These are phyloP conservation scores for Cyberlindnera mississippiensis DNA, from an alignment of 805 yeast species.

Conservation along the genomic window DNA sequence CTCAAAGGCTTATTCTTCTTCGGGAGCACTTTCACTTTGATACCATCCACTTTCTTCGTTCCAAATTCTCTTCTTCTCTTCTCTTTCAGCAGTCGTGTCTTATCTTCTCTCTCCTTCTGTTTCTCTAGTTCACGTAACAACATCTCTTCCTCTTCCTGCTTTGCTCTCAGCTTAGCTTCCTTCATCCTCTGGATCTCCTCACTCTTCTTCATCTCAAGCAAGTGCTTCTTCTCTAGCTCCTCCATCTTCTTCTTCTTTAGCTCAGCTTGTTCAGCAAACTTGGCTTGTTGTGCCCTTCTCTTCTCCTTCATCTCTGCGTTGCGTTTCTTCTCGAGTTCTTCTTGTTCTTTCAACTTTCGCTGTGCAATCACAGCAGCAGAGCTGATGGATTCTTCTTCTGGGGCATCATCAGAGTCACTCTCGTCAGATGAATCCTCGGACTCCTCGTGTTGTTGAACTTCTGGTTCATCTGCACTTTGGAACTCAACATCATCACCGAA, in stretches of 20 bases:
- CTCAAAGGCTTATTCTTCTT: slow-evolving; percentile 7
- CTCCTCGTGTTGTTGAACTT: slow-evolving; percentile 10
- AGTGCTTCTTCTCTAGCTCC: slow-evolving; percentile 19
- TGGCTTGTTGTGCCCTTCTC: slow-evolving; percentile 26
- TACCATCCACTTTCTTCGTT: slow-evolving; percentile 22
- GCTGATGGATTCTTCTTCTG: slow-evolving; percentile 43
- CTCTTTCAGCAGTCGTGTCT: slow-evolving; percentile 15
- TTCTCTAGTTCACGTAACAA: slow-evolving; percentile 14
- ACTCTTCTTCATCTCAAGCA: slow-evolving; percentile 18
- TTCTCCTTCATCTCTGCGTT: slow-evolving; percentile 25
- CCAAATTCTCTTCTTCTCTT: slow-evolving; percentile 10
- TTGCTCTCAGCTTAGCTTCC: slow-evolving; percentile 12
- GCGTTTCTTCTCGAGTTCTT: slow-evolving; percentile 27
- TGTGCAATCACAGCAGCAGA: slow-evolving; percentile 18
- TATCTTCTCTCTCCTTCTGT: slow-evolving; percentile 16
- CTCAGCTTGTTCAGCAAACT: slow-evolving; percentile 23
- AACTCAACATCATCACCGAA: slow-evolving; percentile 21
- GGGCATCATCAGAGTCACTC: slow-evolving; percentile 41
- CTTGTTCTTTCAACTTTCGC: slow-evolving; percentile 21
- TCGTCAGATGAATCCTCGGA: slow-evolving; percentile 18
- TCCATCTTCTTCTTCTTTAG: slow-evolving; percentile 20
- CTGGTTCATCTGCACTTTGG: background rate
- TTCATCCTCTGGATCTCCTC: slow-evolving; percentile 19
- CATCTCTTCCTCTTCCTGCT: slow-evolving; percentile 20
- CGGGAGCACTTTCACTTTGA: slow-evolving; percentile 21